phyloP scores from a whole-genome alignment of 257 asterid species.

The Solanum acaule region DNA sequence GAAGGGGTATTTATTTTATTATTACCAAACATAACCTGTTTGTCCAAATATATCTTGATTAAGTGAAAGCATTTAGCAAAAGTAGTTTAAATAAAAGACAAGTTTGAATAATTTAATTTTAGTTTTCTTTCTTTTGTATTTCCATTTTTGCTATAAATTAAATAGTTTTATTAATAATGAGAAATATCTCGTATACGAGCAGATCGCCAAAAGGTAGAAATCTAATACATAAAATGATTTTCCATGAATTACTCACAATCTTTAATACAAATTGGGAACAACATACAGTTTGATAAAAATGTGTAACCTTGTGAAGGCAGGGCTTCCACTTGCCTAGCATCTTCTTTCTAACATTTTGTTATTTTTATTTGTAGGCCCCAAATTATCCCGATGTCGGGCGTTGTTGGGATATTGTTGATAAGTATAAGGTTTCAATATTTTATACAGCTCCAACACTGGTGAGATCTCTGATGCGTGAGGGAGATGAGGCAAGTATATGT shows the following conservation, averaged over 20 bases:
- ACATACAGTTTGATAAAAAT: not conserved
- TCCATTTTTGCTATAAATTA: not conserved
- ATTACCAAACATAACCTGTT: not conserved
- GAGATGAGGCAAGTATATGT: constrained; percentile 68
- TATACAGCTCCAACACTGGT: constrained; percentile 96
- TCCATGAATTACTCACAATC: not conserved
- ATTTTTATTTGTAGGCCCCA: constrained; percentile 57
- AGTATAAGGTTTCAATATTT: constrained; percentile 87
- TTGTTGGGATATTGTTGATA: constrained; percentile 97
- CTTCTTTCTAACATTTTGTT: not conserved
- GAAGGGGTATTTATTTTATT: constrained; percentile 78
- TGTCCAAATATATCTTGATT: not conserved
- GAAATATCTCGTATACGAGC: not conserved
- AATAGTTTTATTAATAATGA: not conserved
- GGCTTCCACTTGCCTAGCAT: not conserved
- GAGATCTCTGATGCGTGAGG: constrained; percentile 97
- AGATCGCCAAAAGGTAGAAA: not conserved
- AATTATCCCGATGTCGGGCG: constrained; percentile 95
- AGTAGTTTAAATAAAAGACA: not conserved
- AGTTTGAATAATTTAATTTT: not conserved
- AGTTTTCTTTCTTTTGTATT: not conserved
- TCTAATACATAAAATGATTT: not conserved
- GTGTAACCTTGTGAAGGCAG: not conserved
- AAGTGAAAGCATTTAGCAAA: not conserved
- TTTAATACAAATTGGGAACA: not conserved